phyloP scores from a whole-genome alignment of 164 flowering plant genomes.

The Pachysandra terminalis region DNA sequence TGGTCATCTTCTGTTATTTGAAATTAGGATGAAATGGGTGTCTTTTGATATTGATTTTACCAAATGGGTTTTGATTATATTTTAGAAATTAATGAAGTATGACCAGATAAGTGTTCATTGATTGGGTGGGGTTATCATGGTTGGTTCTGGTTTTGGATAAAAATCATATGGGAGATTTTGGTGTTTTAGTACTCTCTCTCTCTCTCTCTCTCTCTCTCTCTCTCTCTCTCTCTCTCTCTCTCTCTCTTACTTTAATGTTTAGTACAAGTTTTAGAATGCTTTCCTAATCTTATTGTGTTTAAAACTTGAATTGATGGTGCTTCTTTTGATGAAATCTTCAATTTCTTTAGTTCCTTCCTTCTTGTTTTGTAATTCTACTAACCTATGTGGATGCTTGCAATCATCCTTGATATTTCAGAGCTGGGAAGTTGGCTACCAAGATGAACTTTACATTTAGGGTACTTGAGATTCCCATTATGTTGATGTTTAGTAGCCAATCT shows the following conservation, averaged over 20 bases:
- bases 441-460: not conserved
- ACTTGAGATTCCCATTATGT: not conserved
- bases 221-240: not conserved
- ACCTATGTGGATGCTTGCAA: not conserved
- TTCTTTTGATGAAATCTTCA: not conserved
- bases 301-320: not conserved
- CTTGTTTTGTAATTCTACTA: not conserved
- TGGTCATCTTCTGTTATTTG: not conserved
- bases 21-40: not conserved
- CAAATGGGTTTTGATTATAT: not conserved
- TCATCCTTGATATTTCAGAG: not conserved
- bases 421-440: not conserved
- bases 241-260: not conserved
- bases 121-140: not conserved
- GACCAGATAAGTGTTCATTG: not conserved
- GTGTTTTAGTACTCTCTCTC: not conserved
- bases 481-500: not conserved
- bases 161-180: not conserved
- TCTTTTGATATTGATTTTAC: too few relatives aligned
- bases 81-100: not conserved
- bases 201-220: too few relatives aligned
- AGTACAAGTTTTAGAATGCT: not conserved
- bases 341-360: too few relatives aligned
- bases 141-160: not conserved
- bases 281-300: not conserved